Evolutionary conservation across 2,329 filamentous ascomycete genomes (phyloP), one percentile per base, ranked within the genome.

Genomic region (Blastomyces emzantsi): DNA sequence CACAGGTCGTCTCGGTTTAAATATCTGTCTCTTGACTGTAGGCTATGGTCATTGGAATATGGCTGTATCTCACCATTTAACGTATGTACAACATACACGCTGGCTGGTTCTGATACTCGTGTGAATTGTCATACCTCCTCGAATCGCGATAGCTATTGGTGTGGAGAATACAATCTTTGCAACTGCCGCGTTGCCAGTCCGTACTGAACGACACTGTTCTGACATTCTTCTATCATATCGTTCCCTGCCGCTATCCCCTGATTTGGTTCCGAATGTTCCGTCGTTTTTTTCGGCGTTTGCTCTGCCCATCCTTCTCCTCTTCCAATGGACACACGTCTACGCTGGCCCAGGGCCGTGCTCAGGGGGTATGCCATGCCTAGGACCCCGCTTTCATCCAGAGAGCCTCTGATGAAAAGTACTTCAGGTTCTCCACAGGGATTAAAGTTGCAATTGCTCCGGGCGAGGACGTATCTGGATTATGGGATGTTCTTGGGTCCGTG

Each of bases 381-480:
- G 79, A 81, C 64, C 79, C 79, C 0, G 72, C 77, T 2, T 65
- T 81, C 28, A 77, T 81, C 65, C 73, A 73, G 5, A 76, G 78
- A 65, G 68, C 70, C n/a, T 71, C 69, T 47, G 78, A 80, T 69
- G 78, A 78, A 45, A 79, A n/a, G 70, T 84, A 83, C 70, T 83
- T 79, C 69, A 79, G 81, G 11, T 83, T 83, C 68, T 81, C 80
- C 0, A 83, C 82, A 0, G 80, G 80, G 28, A 77, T 78, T 30
- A 75, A 78, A 60, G 80, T 84, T 41, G 75, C 78, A 1, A 78
- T 82, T 56, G 77, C 80, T 58, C 80, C 76, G n/a, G 76, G 82
- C 1, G 74, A 78, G 0, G 70, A 73, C 2, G 74, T 84, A 45
- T 72, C 72, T 6, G 82, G 81, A 0, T 81, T 82, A n/a, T 84